Percentiles rank a stretch among this genome's conserved stretches.
Conservation (phyloP, 2,329 filamentous ascomycete genomes). For the Cephalotrichum gorgonifer region DNA sequence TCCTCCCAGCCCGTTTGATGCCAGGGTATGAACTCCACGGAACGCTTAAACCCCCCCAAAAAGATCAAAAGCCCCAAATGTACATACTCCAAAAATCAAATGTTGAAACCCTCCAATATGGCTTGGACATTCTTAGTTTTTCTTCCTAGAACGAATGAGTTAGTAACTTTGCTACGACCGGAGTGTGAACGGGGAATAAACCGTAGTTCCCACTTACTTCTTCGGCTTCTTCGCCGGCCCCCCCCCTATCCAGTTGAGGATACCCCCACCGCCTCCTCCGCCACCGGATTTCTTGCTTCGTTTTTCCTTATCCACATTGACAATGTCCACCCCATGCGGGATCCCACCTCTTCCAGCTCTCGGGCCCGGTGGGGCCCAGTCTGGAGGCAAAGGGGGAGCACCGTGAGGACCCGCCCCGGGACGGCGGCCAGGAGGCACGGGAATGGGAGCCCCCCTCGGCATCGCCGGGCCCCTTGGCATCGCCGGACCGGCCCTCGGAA, state of each 20-base stretch:
- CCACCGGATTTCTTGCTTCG: conserved; percentile 12
- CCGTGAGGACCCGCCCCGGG: background rate
- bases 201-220: conserved; percentile 17
- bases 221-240: conserved; percentile 17
- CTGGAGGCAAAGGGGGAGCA: background rate
- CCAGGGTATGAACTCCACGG: background rate
- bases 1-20: background rate
- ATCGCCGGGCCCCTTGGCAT: background rate
- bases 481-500: background rate
- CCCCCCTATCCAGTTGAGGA: conserved; percentile 4
- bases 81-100: background rate
- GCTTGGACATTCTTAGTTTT: background rate
- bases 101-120: background rate
- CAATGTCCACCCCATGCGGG: background rate
- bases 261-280: background rate
- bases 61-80: conserved; percentile 6
- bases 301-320: conserved; percentile 7
- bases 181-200: background rate
- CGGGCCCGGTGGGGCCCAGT: background rate
- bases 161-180: background rate
- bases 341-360: background rate
- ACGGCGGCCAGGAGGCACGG: background rate
- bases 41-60: conserved; percentile 9
- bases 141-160: background rate
- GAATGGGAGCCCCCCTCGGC: background rate